These are phyloP conservation scores for Alisma plantagoaquatica DNA, from an alignment of 106 monocot genomes.

Conservation along the genomic window DNA sequence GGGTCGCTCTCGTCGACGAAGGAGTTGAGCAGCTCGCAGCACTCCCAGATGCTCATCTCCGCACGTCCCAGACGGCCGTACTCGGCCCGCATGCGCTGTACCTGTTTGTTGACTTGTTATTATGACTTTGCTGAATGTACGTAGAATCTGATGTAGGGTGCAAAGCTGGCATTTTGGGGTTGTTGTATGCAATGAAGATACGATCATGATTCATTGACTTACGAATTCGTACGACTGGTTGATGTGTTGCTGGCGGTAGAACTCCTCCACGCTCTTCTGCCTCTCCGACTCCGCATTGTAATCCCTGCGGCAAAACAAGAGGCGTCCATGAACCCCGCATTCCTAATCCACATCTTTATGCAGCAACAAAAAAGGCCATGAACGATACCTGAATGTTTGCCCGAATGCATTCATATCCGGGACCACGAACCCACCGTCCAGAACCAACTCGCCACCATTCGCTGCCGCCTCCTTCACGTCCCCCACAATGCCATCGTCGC, in stretches of 20 bases:
- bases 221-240: conserved; percentile 50
- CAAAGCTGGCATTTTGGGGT: too few relatives aligned
- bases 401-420: conserved; percentile 74
- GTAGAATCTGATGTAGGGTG: too few relatives aligned
- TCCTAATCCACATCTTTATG: too few relatives aligned
- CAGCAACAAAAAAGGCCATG: too few relatives aligned
- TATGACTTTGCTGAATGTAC: too few relatives aligned
- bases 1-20: conserved; percentile 77
- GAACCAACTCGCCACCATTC: conserved; percentile 32
- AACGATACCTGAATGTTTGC: conserved; percentile 57
- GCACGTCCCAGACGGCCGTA: conserved; percentile 50
- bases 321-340: too few relatives aligned
- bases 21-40: conserved; percentile 60
- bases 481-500: background rate
- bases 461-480: conserved; percentile 1
- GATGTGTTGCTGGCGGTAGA: conserved; percentile 47
- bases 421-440: conserved; percentile 64
- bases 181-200: too few relatives aligned
- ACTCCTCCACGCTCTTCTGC: conserved; percentile 46
- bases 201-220: conserved; percentile 2
- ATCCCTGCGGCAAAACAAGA: conserved; percentile 13
- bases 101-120: too few relatives aligned
- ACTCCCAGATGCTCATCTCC: conserved; percentile 85
- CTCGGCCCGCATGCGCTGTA: conserved; percentile 48
- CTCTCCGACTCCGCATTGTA: conserved; percentile 47